These are phyloP conservation scores for Saccharomycopsis sp. DNA, from an alignment of 805 yeast genomes.

Conservation along the genomic window DNA sequence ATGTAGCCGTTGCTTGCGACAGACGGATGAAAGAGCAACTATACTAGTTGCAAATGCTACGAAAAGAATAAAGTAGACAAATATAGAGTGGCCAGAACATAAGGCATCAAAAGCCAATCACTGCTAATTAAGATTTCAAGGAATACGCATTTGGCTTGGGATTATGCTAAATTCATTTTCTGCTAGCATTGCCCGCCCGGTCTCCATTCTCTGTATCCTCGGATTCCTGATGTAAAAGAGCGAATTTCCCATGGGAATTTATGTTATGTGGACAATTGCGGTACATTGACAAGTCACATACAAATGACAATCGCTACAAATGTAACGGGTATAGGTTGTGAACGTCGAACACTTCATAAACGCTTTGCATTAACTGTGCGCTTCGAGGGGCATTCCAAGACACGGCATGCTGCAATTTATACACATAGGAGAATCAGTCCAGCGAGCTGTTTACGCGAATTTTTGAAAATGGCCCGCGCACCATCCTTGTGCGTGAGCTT, in stretches of 20 bases:
- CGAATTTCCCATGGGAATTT: background rate
- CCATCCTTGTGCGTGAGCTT: background rate
- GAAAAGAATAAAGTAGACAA: background rate
- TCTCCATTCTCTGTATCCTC: background rate
- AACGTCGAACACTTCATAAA: too few species aligned
- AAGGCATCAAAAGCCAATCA: background rate
- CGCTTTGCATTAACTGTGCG: too few species aligned
- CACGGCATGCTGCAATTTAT: background rate
- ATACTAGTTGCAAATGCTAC: too few species aligned
- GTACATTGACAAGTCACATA: background rate
- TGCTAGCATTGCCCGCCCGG: too few species aligned
- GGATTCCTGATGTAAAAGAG: background rate
- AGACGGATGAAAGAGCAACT: too few species aligned
- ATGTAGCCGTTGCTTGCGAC: background rate
- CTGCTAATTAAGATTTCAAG: background rate
- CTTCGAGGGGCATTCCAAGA: too few species aligned
- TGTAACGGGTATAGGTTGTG: too few species aligned
- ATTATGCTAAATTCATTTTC: too few species aligned
- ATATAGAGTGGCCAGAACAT: background rate
- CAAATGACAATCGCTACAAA: background rate
- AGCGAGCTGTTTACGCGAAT: too few species aligned
- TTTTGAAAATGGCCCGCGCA: too few species aligned
- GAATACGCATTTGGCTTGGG: background rate
- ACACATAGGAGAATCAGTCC: too few species aligned
- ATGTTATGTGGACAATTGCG: background rate